Percentiles rank a stretch among this genome's conserved stretches.
Conservation (phyloP, 352 stramenopile species). For the Phytophthora syringae region DNA sequence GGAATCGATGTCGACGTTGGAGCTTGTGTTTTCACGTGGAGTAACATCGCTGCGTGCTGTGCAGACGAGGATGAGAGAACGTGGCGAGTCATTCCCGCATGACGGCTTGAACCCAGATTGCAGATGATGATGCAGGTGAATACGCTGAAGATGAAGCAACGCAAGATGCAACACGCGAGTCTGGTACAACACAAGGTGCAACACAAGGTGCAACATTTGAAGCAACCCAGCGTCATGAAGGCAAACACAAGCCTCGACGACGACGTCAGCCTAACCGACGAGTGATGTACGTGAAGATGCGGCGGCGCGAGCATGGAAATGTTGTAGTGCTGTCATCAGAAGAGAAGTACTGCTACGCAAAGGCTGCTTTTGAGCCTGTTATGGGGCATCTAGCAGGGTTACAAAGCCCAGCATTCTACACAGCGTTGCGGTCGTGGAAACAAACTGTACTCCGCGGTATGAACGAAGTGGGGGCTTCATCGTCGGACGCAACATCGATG, state of each 20-base stretch:
- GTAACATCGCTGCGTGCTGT: conserved; percentile 2
- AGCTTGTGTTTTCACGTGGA: neutral
- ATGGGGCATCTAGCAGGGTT: conserved; percentile 1
- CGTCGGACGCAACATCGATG: neutral
- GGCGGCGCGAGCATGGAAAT: neutral
- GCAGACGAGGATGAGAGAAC: neutral
- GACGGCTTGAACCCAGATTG: conserved; percentile 4
- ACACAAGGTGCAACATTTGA: too few species aligned
- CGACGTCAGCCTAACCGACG: neutral
- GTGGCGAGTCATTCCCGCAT: neutral
- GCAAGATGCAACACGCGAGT: neutral
- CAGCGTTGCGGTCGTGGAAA: too few species aligned
- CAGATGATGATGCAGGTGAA: neutral
- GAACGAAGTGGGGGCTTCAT: neutral
- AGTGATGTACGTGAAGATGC: neutral
- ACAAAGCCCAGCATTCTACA: too few species aligned
- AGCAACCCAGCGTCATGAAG: neutral
- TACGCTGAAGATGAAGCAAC: neutral
- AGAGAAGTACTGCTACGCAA: neutral
- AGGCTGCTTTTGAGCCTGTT: neutral
- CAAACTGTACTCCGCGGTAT: neutral
- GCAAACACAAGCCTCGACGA: neutral
- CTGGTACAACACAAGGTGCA: conserved; percentile 6
- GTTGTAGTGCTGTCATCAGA: neutral
- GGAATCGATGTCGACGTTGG: conserved; percentile 5